phyloP scores from a whole-genome alignment of 352 stramenopile species.

The Globisporangium uncinulatum region DNA sequence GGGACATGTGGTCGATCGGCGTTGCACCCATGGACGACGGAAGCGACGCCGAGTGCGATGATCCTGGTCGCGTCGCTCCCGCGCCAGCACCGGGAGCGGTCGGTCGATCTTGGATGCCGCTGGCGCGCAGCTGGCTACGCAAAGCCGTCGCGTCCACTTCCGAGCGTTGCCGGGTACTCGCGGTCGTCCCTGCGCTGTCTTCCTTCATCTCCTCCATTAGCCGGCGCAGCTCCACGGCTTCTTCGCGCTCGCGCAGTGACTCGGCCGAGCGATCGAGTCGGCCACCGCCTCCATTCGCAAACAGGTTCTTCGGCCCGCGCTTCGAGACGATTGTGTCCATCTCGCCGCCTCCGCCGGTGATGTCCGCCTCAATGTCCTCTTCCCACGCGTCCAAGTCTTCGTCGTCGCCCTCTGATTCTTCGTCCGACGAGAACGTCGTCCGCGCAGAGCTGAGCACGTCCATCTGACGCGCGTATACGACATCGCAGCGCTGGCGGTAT shows the following conservation, averaged over 20 bases:
- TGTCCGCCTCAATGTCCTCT: conserved; percentile 73
- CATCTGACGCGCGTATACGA: conserved; percentile 82
- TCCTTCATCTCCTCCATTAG: conserved; percentile 86
- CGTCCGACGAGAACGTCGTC: conserved; percentile 66
- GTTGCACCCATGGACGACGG: conserved; percentile 60
- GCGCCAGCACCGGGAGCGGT: conserved; percentile 22
- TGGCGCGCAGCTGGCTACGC: conserved; percentile 64
- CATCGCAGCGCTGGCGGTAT: conserved; percentile 80
- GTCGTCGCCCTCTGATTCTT: conserved; percentile 71
- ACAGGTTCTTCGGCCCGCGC: conserved; percentile 67
- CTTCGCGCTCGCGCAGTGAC: conserved; percentile 64
- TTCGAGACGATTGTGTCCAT: conserved; percentile 48
- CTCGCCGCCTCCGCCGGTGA: conserved; percentile 56
- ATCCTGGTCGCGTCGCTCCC: conserved; percentile 18
- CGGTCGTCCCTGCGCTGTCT: conserved; percentile 22
- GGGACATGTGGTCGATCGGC: conserved; percentile 59
- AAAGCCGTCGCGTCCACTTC: conserved; percentile 61
- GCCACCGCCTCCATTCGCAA: conserved; percentile 67
- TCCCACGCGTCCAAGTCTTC: conserved; percentile 65
- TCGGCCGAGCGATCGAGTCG: conserved; percentile 69
- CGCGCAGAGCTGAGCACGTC: conserved; percentile 59
- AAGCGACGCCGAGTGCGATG: conserved; percentile 46
- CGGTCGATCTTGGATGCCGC: conserved; percentile 66
- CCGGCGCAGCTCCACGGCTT: conserved; percentile 64
- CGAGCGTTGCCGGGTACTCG: conserved; percentile 30